Evolutionary conservation across 768 basidiomycete species (phyloP).

Genomic region (Phanerochaete sordida): DNA sequence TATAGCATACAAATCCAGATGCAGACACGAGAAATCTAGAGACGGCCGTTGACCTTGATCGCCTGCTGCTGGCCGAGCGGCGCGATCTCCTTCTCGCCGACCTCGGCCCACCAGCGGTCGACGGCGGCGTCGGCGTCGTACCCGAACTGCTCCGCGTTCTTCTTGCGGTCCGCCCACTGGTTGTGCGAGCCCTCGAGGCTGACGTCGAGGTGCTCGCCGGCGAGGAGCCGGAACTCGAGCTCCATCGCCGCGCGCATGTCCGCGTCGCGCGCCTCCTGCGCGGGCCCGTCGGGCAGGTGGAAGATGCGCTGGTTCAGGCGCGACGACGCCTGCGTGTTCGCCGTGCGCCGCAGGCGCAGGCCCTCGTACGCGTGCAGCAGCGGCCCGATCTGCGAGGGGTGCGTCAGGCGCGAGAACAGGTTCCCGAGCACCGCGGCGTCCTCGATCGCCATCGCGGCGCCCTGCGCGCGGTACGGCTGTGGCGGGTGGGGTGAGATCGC

Average conservation of each 20-base stretch:
- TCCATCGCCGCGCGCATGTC: conserved; percentile 49
- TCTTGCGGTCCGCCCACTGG: conserved; percentile 55
- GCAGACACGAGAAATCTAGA: not conserved
- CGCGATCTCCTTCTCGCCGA: conserved; percentile 21
- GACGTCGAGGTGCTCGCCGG: conserved; percentile 14
- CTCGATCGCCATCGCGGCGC: conserved; percentile 46
- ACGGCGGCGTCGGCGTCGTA: conserved; percentile 53
- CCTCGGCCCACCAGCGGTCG: conserved; percentile 45
- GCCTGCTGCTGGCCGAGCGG: not conserved
- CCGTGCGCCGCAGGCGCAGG: conserved; percentile 48
- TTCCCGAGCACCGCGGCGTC: conserved; percentile 45
- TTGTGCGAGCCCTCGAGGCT: conserved; percentile 39
- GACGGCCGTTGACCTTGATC: conserved; percentile 1
- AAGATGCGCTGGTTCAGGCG: conserved; percentile 51
- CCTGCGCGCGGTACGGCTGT: conserved; percentile 41
- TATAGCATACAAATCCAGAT: not conserved
- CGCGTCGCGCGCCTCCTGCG: conserved; percentile 47
- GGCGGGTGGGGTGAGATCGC: not conserved
- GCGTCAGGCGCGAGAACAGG: conserved; percentile 45
- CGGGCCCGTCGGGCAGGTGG: conserved; percentile 52
- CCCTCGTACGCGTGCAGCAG: conserved; percentile 50
- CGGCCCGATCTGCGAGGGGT: conserved; percentile 36
- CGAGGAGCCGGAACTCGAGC: conserved; percentile 27
- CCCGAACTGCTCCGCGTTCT: conserved; percentile 44
- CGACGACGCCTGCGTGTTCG: conserved; percentile 45